Percentiles rank a stretch among this genome's conserved stretches.
Conservation (phyloP, 805 yeast genomes). For the Lachancea dasiensis region DNA sequence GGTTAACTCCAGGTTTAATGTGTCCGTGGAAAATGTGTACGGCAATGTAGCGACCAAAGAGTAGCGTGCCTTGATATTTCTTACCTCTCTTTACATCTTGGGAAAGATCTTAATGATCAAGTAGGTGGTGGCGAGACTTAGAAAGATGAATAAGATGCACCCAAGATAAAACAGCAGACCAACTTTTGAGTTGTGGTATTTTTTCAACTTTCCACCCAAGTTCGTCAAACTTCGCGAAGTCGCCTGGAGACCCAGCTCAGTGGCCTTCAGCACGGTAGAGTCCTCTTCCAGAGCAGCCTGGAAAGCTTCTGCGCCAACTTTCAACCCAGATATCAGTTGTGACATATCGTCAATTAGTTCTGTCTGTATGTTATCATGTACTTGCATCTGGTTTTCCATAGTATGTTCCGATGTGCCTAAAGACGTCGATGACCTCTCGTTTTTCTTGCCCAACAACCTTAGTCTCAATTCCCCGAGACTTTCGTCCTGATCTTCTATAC, state of each 20-base stretch:
- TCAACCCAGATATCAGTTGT: conserved; percentile 33
- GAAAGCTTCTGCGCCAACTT: conserved; percentile 37
- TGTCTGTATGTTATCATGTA: conserved; percentile 35
- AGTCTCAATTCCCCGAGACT: conserved; percentile 30
- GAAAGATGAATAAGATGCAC: conserved; percentile 22
- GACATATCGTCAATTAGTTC: conserved; percentile 36
- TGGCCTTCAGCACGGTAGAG: conserved; percentile 35
- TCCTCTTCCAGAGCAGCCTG: conserved; percentile 37
- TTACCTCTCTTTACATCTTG: conserved; percentile 26
- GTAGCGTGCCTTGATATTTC: too few relatives aligned
- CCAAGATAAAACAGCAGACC: conserved; percentile 29
- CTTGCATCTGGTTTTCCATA: conserved; percentile 33
- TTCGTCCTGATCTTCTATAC: conserved; percentile 22
- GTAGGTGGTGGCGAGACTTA: conserved; percentile 32
- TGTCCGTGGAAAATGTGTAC: too few relatives aligned
- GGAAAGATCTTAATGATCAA: conserved; percentile 36
- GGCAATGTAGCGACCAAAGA: too few relatives aligned
- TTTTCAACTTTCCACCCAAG: conserved; percentile 28
- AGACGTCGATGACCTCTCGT: conserved; percentile 4
- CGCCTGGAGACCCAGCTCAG: conserved; percentile 37
- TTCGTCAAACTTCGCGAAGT: conserved; percentile 33
- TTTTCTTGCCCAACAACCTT: conserved; percentile 27
- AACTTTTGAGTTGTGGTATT: conserved; percentile 29
- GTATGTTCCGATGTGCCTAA: conserved; percentile 8
- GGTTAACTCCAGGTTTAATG: too few relatives aligned